phyloP scores from a whole-genome alignment of 2,329 filamentous ascomycete genomes.

The Elsinoe perseae region DNA sequence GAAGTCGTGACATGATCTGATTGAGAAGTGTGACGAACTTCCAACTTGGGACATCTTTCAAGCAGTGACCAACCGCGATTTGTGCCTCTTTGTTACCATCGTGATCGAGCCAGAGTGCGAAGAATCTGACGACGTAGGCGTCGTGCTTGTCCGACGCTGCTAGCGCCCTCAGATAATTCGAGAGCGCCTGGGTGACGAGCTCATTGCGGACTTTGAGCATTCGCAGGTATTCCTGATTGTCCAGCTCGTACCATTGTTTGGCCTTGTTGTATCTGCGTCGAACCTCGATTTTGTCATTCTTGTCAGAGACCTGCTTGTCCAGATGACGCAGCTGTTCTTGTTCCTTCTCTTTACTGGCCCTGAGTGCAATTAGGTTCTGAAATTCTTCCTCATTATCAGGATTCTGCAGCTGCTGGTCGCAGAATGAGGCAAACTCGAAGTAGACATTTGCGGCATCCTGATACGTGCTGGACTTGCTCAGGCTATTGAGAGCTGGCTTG shows the following conservation, averaged over 20 bases:
- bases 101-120: constrained; percentile 87
- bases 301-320: constrained; percentile 31
- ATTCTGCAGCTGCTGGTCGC: constrained; percentile 87
- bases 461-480: constrained; percentile 60
- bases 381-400: constrained; percentile 78
- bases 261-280: constrained; percentile 53
- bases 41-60: constrained; percentile 70
- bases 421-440: constrained; percentile 91
- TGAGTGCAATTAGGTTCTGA: constrained; percentile 67
- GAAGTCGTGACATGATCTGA: constrained; percentile 86
- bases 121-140: constrained; percentile 84
- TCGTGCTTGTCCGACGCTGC: constrained; percentile 80
- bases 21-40: constrained; percentile 95
- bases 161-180: constrained; percentile 85
- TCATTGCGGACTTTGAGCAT: constrained; percentile 68
- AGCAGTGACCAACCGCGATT: constrained; percentile 60
- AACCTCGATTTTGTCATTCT: constrained; percentile 33
- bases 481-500: constrained; percentile 70
- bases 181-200: constrained; percentile 79
- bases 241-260: constrained; percentile 83
- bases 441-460: constrained; percentile 79
- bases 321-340: constrained; percentile 60
- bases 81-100: constrained; percentile 71
- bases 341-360: constrained; percentile 73
- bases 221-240: constrained; percentile 76